Evolutionary conservation across 139 green algal genomes (phyloP), one percentile per base, ranked within the genome.

Genomic region (Chlorella sp.): DNA sequence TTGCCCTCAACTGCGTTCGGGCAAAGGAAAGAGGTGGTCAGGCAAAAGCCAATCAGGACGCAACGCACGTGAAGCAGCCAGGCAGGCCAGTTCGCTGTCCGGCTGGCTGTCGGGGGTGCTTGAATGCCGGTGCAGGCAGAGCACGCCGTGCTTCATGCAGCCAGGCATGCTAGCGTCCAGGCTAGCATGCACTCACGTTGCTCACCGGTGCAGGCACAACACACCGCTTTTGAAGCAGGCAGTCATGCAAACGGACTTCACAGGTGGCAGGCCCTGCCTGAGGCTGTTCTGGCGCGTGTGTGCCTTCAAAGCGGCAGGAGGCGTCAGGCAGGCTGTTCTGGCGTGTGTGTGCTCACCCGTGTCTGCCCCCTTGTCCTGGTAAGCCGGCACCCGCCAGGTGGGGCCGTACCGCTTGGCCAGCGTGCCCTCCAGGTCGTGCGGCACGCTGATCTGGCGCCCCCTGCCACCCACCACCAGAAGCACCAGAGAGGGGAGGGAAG

Each of bases 361-460:
- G 61, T 88, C 84, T 21, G 84, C 84, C 2, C 84, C 84, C 84
- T 88, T 88, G 16, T 80, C 84, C n/a, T 66, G 12, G 34, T 89
- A 89, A 1, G 21, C 30, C 7, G 85, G 85, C 2, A 53, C 83
- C 32, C 85, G 71, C 85, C 85, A 89, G n/a, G 30, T 42, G 42
- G 71, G 71, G 24, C 92, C 92, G 76, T 94, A 94, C 36, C 92
- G 86, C 57, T 82, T 81, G 40, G 36, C 75, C 84, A 94, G 88
- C 30, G 89, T 92, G 37, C 86, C 92, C 26, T 93, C 80, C 36
- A 92, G 66, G 53, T 91, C 76, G 19, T 75, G 76, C 3, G 92
- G 92, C 53, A 89, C 88, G 34, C 42, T 40, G 32, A 94, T 36
- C 2, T 53, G n/a, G 1, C 19, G 30, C 26, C 92, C 92, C 30